Base-by-base conservation (phyloP, 2,329 filamentous ascomycete species). In the Phaeosphaeria sp. region DNA sequence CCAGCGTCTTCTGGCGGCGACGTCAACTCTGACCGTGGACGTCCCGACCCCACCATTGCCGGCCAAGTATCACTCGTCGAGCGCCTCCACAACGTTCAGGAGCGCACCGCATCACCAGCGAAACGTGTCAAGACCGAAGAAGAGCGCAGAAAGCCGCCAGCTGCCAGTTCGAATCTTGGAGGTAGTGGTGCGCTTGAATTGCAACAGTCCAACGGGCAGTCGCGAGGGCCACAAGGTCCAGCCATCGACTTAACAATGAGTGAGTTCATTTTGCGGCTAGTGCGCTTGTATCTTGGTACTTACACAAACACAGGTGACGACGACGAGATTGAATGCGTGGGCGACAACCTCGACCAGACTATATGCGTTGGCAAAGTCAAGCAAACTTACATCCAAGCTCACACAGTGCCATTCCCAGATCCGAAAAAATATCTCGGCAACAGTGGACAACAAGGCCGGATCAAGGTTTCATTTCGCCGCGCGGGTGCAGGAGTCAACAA, bases 281-380 rank as follows among this genome's bases (percentile, higher is more conserved):
- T 9, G 9, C 25, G 9, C 4, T 5, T 27, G 9, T 9, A 27
- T 27, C 25, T 4, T 9, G 9, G 25, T 50, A 52, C 69, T 74
- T 59, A 77, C 56, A 73, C 7, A 77, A 54, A 46, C 18, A 11
- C 51, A 65, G 73, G 81, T 58, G 89, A 90, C 46, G 88, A 90
- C 44, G 85, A 87, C 23, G 86, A 90, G 10, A 70, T 87, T 3
- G 77, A 84, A 20, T 79, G 87, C 36, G 75, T 88, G 15, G 82
- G 84, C 43, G 84, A 90, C 55, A 82, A 87, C 27, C 84, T 82
- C 47, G 84, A 88, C 20, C 86, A 91, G 71, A 87, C 92, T 69
- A 89, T 96, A 3, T 96, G 92, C 77, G 93, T 91, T 70, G 92
- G 92, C 43, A 90, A 90, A 78, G 78, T 96, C 20, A 88, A 92